Evolutionary conservation across 2,329 filamentous ascomycete genomes (phyloP).

Genomic region (Nannizziopsis arthrosporioides): DNA sequence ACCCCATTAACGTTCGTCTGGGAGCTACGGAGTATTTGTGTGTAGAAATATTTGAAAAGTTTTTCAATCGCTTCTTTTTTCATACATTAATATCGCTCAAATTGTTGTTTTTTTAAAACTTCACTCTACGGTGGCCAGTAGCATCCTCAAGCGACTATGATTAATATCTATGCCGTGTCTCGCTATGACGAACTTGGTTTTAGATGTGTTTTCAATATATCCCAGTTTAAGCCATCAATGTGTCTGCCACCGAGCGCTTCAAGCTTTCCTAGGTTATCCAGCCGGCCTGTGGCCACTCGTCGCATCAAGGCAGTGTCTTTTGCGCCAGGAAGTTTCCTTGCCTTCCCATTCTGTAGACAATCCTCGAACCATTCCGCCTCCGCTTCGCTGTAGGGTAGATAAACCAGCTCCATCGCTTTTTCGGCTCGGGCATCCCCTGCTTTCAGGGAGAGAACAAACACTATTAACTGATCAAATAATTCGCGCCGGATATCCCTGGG

Average conservation of each 20-base stretch:
- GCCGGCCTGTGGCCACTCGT: slow-evolving; percentile 54
- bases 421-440: slow-evolving; percentile 36
- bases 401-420: slow-evolving; percentile 57
- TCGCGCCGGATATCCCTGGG: slow-evolving; percentile 49
- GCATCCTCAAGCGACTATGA: no score
- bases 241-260: slow-evolving; percentile 35
- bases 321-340: slow-evolving; percentile 51
- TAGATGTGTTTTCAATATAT: slow-evolving; percentile 33
- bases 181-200: slow-evolving; percentile 7
- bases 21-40: no score
- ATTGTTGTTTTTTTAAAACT: no score
- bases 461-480: slow-evolving; percentile 57
- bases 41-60: no score
- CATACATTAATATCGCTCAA: no score
- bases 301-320: slow-evolving; percentile 66
- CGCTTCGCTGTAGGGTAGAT: slow-evolving; percentile 55
- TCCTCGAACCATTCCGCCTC: slow-evolving; percentile 68
- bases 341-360: slow-evolving; percentile 53
- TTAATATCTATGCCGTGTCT: not conserved
- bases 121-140: no score
- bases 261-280: slow-evolving; percentile 24
- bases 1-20: no score
- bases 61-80: no score
- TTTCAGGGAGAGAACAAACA: slow-evolving; percentile 41
- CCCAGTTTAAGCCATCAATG: slow-evolving; percentile 43